Percentiles rank a stretch among this genome's conserved stretches.
Conservation (phyloP, 192 early-diverging fungal species). For the Rhizophagus sp. region DNA sequence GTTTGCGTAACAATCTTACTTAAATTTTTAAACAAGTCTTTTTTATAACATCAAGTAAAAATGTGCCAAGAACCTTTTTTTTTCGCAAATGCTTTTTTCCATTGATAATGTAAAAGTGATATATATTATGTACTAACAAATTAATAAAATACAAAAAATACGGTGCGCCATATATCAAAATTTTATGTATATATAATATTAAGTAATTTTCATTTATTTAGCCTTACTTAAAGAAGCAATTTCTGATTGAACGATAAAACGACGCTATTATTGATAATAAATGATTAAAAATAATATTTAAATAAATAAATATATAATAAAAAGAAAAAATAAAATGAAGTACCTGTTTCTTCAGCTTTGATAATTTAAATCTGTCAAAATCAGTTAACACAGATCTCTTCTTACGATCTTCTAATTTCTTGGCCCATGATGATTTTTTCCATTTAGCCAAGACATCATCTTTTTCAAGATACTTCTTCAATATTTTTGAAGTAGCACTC, state of each 20-base stretch:
- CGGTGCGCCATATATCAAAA: no score
- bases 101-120: no score
- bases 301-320: not conserved
- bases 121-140: no score
- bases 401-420: constrained; percentile 89
- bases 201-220: not conserved
- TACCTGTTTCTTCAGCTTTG: constrained; percentile 78
- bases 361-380: constrained; percentile 99
- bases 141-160: no score
- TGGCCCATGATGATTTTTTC: constrained; percentile 91
- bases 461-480: constrained; percentile 84
- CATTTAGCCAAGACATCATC: constrained; percentile 79
- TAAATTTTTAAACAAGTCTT: no score
- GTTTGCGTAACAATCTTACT: no score
- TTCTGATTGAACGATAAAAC: not conserved
- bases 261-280: not conserved
- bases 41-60: no score
- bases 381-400: constrained; percentile 79
- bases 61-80: no score
- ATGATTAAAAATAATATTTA: not conserved
- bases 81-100: no score
- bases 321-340: not conserved
- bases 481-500: constrained; percentile 69
- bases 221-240: not conserved
- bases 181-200: not conserved